These are phyloP conservation scores for Areca catechu DNA, from an alignment of 176 grass and related monocot species.

Conservation along the genomic window DNA sequence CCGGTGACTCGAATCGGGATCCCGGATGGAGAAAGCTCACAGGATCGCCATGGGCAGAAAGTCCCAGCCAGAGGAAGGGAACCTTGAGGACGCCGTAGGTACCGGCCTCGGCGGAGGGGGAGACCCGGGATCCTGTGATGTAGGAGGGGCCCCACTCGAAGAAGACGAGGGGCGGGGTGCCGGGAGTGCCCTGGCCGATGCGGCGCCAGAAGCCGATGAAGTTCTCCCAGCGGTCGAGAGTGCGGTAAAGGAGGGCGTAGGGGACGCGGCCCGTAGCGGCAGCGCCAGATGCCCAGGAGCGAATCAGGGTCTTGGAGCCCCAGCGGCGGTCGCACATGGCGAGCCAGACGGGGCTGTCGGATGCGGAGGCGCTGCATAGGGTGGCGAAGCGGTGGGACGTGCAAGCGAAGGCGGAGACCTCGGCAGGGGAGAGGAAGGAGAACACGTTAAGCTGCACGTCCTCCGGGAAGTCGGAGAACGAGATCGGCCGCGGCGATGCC, in stretches of 20 bases:
- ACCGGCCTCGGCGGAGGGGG: slow-evolving; percentile 15
- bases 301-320: slow-evolving; percentile 14
- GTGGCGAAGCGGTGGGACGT: slow-evolving; percentile 39
- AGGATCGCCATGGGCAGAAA: slow-evolving; percentile 12
- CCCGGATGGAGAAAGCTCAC: slow-evolving; percentile 5
- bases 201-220: slow-evolving; percentile 38
- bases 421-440: slow-evolving; percentile 24
- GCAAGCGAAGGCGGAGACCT: slow-evolving; percentile 30
- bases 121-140: slow-evolving; percentile 24
- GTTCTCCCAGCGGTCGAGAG: slow-evolving; percentile 35
- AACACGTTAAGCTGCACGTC: slow-evolving; percentile 41
- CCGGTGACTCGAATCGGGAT: too few species aligned
- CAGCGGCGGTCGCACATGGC: slow-evolving; percentile 40
- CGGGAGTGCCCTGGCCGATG: slow-evolving; percentile 20
- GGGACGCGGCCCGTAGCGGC: not conserved
- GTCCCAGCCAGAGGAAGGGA: slow-evolving; percentile 19
- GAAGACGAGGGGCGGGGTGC: slow-evolving; percentile 17
- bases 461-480: slow-evolving; percentile 34
- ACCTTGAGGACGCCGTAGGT: slow-evolving; percentile 17
- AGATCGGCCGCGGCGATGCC: slow-evolving; percentile 10
- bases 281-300: slow-evolving; percentile 3
- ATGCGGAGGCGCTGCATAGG: slow-evolving; percentile 10
- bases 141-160: slow-evolving; percentile 23
- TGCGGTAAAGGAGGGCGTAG: slow-evolving; percentile 20
- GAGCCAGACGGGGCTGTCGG: slow-evolving; percentile 22